These are phyloP conservation scores for Colletotrichum sp. DNA, from an alignment of 2,329 filamentous ascomycete genomes.

Conservation along the genomic window DNA sequence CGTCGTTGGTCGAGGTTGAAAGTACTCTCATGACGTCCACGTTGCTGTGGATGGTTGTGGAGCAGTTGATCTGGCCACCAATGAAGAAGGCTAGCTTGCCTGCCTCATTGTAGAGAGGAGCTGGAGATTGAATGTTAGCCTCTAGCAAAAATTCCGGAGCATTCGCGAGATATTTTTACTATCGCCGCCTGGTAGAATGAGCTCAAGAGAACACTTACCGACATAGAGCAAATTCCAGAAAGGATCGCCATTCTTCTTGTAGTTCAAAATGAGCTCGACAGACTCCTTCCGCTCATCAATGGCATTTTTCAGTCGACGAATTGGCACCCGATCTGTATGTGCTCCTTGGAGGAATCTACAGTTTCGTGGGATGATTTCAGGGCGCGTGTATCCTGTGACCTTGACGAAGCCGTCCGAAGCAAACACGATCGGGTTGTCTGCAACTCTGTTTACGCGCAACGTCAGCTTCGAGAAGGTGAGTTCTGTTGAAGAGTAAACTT, in stretches of 20 bases:
- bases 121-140: background rate
- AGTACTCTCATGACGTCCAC: constrained; percentile 53
- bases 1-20: background rate
- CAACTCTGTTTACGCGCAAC: background rate
- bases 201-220: constrained; percentile 33
- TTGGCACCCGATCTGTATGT: constrained; percentile 46
- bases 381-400: constrained; percentile 53
- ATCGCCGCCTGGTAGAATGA: too few species aligned
- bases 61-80: constrained; percentile 59
- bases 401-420: constrained; percentile 57
- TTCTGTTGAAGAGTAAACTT: background rate
- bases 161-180: too few species aligned
- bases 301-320: constrained; percentile 45
- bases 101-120: constrained; percentile 47
- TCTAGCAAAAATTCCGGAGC: too few species aligned
- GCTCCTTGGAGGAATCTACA: constrained; percentile 56
- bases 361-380: constrained; percentile 55
- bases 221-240: constrained; percentile 64
- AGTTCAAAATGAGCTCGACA: constrained; percentile 57
- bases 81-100: constrained; percentile 54
- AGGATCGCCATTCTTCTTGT: constrained; percentile 54
- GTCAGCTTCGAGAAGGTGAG: background rate
- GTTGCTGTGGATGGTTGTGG: constrained; percentile 51
- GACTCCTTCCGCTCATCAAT: constrained; percentile 48
- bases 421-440: constrained; percentile 55